Conservation (phyloP, 108 stramenopile genomes). For the Skeletonema costatum region DNA sequence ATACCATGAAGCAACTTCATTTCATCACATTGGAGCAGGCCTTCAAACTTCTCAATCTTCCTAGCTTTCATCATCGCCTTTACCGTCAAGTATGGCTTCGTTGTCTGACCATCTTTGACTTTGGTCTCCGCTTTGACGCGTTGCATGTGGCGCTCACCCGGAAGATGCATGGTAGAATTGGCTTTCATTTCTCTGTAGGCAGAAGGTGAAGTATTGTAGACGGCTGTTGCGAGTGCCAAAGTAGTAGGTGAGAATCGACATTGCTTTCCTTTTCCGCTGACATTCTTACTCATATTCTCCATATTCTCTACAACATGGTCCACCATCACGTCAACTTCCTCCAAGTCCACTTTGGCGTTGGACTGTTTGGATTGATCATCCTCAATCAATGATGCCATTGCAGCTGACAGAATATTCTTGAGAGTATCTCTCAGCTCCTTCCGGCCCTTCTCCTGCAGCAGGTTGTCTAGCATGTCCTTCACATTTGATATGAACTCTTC, state of each 20-base stretch:
- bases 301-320: background rate
- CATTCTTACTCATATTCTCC: background rate
- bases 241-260: background rate
- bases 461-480: background rate
- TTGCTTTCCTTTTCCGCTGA: slow-evolving; percentile 1
- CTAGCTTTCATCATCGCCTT: background rate
- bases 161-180: background rate
- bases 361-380: background rate
- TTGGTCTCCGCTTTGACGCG: background rate
- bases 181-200: slow-evolving; percentile 6
- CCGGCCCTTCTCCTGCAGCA: background rate
- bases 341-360: background rate
- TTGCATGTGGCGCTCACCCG: background rate
- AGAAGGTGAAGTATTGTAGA: background rate
- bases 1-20: slow-evolving; percentile 6
- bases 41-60: background rate
- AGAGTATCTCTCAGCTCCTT: background rate
- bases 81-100: background rate
- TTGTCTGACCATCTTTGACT: background rate
- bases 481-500: background rate
- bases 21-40: background rate
- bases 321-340: background rate
- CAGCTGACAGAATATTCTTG: background rate
- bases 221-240: background rate
- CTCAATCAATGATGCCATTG: background rate